Conservation (phyloP, 1,284 basidiomycete genomes). For the Tranzscheliella williamsii region DNA sequence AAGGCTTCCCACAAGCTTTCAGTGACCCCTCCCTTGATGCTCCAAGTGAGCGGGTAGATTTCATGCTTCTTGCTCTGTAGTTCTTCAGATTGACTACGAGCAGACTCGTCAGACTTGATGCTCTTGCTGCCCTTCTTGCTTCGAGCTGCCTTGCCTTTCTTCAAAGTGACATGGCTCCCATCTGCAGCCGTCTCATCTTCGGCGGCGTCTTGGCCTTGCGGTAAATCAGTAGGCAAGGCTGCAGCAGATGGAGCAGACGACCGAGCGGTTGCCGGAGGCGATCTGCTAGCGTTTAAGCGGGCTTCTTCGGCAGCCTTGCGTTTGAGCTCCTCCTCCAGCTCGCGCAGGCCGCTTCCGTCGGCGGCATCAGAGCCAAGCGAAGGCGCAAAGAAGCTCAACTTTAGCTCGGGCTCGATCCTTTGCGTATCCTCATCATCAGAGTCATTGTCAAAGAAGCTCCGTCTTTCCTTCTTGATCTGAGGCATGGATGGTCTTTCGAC, state of each 20-base stretch:
- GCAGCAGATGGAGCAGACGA: neutral
- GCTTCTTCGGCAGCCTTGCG: slow-evolving; percentile 34
- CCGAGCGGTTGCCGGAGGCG: neutral
- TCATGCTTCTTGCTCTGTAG: slow-evolving; percentile 41
- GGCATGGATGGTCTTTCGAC: slow-evolving; percentile 27
- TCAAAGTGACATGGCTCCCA: neutral
- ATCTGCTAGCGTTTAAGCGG: slow-evolving; percentile 8
- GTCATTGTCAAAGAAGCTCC: slow-evolving; percentile 41
- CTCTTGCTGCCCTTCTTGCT: slow-evolving; percentile 25
- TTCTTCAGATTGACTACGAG: slow-evolving; percentile 1
- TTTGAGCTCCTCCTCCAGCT: slow-evolving; percentile 33
- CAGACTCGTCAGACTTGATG: slow-evolving; percentile 9
- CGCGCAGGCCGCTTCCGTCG: slow-evolving; percentile 37
- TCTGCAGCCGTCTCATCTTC: neutral
- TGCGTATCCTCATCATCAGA: slow-evolving; percentile 35
- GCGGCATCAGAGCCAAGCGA: slow-evolving; percentile 52
- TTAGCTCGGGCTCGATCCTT: slow-evolving; percentile 34
- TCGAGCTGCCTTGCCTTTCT: slow-evolving; percentile 18
- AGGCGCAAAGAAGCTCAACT: slow-evolving; percentile 48
- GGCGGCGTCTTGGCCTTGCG: too few relatives aligned
- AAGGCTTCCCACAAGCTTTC: slow-evolving; percentile 54
- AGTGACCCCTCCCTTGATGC: slow-evolving; percentile 36
- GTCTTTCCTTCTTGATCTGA: slow-evolving; percentile 37
- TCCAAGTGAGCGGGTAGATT: slow-evolving; percentile 46
- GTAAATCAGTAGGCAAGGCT: neutral